phyloP scores from a whole-genome alignment of 2,329 filamentous ascomycete genomes.

The Ilyonectria sp. region DNA sequence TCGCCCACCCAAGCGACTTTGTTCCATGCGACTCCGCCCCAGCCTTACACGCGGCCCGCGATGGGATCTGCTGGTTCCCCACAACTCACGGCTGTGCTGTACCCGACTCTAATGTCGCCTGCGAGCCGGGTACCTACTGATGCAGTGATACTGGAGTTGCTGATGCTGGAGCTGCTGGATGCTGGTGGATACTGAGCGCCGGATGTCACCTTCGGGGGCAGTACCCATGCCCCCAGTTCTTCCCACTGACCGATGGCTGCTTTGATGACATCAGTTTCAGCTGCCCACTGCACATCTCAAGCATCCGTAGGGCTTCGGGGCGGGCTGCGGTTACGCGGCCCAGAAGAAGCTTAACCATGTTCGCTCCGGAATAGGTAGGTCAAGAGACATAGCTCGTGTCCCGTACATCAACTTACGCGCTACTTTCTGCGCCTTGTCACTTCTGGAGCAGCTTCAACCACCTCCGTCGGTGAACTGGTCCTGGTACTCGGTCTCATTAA shows the following conservation, averaged over 20 bases:
- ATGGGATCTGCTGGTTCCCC: slow-evolving; percentile 38
- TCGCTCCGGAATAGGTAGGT: slow-evolving; percentile 17
- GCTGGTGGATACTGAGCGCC: not conserved
- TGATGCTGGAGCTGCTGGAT: slow-evolving; percentile 2
- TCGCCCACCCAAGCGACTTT: not conserved
- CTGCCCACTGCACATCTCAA: slow-evolving; percentile 30
- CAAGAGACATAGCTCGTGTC: slow-evolving; percentile 2
- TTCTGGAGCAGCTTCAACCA: not conserved
- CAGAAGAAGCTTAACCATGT: slow-evolving; percentile 36
- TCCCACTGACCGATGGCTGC: slow-evolving; percentile 19
- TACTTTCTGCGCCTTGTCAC: not conserved
- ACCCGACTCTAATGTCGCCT: slow-evolving; percentile 4
- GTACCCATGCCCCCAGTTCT: not conserved
- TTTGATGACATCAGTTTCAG: slow-evolving; percentile 46
- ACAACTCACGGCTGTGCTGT: slow-evolving; percentile 44
- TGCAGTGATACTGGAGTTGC: not conserved
- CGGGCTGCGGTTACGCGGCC: slow-evolving; percentile 25
- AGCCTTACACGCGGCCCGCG: slow-evolving; percentile 49
- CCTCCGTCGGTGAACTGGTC: not conserved
- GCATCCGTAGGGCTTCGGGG: slow-evolving; percentile 22
- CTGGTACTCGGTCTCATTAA: not conserved
- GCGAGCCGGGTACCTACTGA: not conserved
- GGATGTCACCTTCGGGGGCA: not conserved
- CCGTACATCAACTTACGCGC: not conserved
- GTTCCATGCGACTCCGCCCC: slow-evolving; percentile 37